Base-by-base conservation (phyloP, 2,329 filamentous ascomycete species). In the Botrytis sinoallii region DNA sequence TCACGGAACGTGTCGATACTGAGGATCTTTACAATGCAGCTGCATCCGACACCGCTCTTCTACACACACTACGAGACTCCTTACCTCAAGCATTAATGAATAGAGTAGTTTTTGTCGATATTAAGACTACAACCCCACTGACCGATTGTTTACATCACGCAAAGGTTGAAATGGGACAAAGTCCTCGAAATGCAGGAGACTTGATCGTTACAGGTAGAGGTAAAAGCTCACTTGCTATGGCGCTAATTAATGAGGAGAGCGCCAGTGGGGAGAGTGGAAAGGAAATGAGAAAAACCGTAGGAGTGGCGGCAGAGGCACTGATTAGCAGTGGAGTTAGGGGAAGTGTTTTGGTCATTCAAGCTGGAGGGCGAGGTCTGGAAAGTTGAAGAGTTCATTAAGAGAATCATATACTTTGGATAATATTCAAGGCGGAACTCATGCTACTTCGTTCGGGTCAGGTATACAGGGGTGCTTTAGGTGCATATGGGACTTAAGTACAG, bases 331-430 rank as follows among this genome's bases (percentile, higher is more conserved):
- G 86, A 20, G 82, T 92, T n/a, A 87, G 86, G 76, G 89, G 90
- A 0, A 93, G 92, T 81, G 83, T 94, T 40, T 83, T 94, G 71
- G 88, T 94, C 72, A 86, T 95, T 42, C 90, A 93, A 82, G 91
- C 91, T 61, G 80, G 78, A 60, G 76, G 74, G 14, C 74, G 72
- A 4, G 79, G 75, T 29, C 57, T 79, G 38, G 75, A 76, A 22
- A 38, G 29, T 46, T 76, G 46, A 67, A 10, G 25, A 38, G n/a
- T 67, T 64, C 29, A 63, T 70, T n/a, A 10, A 10, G 25, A 32
- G n/a, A 38, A 16, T 14, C 48, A 38, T 5, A 25, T 12, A 32
- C 0, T 25, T 25, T 57, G 35, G 10, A 59, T 42, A 12, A 25
- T 57, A 32, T 59, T 18, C n/a, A 52, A 29, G 35, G 16, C 10